These are phyloP conservation scores for Fomitopsis betulina DNA, from an alignment of 1,284 basidiomycete genomes.

Conservation along the genomic window DNA sequence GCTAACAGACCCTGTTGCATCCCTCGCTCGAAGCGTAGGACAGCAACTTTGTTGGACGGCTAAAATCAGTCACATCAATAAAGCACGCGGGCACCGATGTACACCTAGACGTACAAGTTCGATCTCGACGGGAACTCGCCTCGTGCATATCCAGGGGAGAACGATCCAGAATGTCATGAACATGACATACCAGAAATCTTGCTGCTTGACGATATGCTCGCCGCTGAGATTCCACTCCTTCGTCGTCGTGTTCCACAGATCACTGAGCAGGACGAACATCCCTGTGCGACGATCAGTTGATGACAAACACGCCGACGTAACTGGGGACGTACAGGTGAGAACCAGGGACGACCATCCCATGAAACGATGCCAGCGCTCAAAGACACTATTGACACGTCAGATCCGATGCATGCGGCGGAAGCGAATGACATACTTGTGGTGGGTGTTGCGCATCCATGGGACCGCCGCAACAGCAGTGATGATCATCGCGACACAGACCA, in stretches of 20 bases:
- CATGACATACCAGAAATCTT: constrained; percentile 72
- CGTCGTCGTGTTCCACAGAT: constrained; percentile 50
- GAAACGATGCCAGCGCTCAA: constrained; percentile 74
- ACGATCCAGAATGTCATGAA: constrained; percentile 72
- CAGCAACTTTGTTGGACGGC: constrained; percentile 60
- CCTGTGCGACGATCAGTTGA: constrained; percentile 31
- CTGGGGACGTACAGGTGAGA: constrained; percentile 44
- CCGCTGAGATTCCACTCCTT: constrained; percentile 53
- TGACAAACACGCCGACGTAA: background rate
- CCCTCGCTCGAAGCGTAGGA: constrained; percentile 55
- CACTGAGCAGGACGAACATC: constrained; percentile 62
- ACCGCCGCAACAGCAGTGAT: constrained; percentile 57
- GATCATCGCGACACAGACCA: constrained; percentile 51
- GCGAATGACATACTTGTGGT: constrained; percentile 59
- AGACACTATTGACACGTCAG: constrained; percentile 40
- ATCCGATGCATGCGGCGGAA: background rate
- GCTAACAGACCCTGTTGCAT: constrained; percentile 62
- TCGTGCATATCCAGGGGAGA: constrained; percentile 72
- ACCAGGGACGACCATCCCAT: constrained; percentile 65
- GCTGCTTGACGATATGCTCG: constrained; percentile 52
- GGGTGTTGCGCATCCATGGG: constrained; percentile 70
- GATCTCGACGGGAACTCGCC: constrained; percentile 70
- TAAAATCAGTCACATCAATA: constrained; percentile 15
- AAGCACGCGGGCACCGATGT: background rate
- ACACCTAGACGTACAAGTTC: constrained; percentile 51